These are phyloP conservation scores for Sarcocystis neurona DNA, from an alignment of 169 alveolate genomes.

Conservation along the genomic window DNA sequence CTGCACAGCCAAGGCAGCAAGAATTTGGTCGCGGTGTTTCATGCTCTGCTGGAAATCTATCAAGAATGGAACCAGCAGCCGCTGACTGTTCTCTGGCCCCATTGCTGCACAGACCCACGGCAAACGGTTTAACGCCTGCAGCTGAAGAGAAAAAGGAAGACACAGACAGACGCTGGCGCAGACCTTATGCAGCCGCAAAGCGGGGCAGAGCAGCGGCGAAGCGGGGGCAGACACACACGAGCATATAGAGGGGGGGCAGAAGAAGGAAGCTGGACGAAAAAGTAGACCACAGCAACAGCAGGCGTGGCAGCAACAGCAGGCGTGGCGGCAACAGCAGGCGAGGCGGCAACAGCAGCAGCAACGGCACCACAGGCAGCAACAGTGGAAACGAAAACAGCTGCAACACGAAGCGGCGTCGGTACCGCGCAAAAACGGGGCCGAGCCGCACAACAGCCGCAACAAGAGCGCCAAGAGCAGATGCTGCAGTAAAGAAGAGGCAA, in stretches of 20 bases:
- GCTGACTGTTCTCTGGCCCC: constrained; percentile 34
- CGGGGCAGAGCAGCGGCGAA: not conserved
- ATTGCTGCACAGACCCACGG: constrained; percentile 32
- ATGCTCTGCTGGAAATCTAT: constrained; percentile 26
- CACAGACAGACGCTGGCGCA: too few relatives aligned
- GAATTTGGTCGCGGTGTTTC: constrained; percentile 20
- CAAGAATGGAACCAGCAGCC: constrained; percentile 47
- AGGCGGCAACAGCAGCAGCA: constrained; percentile 43
- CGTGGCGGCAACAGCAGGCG: not conserved
- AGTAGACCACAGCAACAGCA: not conserved
- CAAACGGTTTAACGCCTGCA: constrained; percentile 39
- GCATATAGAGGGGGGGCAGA: not conserved
- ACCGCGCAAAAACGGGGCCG: too few relatives aligned
- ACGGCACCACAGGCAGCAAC: constrained; percentile 16
- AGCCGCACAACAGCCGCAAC: too few relatives aligned
- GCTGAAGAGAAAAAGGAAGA: not conserved
- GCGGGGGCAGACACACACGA: not conserved
- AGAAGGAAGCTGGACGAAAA: not conserved
- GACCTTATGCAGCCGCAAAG: too few relatives aligned
- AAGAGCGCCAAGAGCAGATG: too few relatives aligned
- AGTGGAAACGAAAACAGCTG: not conserved
- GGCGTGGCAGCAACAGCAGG: not conserved
- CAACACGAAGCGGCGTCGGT: too few relatives aligned
- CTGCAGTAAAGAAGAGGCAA: too few relatives aligned
- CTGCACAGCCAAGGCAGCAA: constrained; percentile 44